Evolutionary conservation across 2,329 filamentous ascomycete species (phyloP).

Genomic region (Monosporascus sp.): DNA sequence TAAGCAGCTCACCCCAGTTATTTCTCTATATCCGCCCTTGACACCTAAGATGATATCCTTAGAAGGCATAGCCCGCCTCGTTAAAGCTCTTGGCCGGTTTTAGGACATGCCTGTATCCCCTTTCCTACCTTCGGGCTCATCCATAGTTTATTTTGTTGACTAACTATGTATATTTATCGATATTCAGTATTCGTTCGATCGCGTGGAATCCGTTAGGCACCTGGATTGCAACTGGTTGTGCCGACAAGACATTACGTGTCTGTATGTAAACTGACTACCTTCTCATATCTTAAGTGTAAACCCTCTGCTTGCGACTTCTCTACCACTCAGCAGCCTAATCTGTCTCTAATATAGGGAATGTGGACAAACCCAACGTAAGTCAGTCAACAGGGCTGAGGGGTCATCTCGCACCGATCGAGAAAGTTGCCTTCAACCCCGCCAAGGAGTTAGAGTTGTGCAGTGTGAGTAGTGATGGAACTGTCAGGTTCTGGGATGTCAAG

Average conservation of each 20-base stretch:
- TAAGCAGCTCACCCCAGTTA: constrained; percentile 8
- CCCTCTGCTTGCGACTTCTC: background rate
- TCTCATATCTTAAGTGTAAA: background rate
- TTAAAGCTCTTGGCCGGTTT: too few relatives aligned
- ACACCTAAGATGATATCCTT: too few relatives aligned
- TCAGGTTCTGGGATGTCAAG: constrained; percentile 76
- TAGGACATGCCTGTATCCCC: too few relatives aligned
- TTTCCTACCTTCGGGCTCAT: background rate
- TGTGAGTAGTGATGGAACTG: constrained; percentile 66
- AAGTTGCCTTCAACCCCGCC: constrained; percentile 71
- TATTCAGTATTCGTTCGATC: constrained; percentile 64
- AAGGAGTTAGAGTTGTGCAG: constrained; percentile 74
- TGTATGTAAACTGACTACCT: constrained; percentile 43
- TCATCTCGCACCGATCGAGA: constrained; percentile 61
- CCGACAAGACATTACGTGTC: constrained; percentile 65
- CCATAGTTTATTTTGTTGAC: background rate
- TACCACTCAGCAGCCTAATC: background rate
- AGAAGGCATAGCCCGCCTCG: too few relatives aligned
- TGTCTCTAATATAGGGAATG: constrained; percentile 52
- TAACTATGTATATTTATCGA: constrained; percentile 3
- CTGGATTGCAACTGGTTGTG: constrained; percentile 74
- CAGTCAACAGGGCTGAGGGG: constrained; percentile 72
- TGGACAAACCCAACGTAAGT: constrained; percentile 66
- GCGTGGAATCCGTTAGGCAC: constrained; percentile 85
- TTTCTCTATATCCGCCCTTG: too few relatives aligned